Evolutionary conservation across 305 asterid species (phyloP).

Genomic region (Fraxinus velutina): DNA sequence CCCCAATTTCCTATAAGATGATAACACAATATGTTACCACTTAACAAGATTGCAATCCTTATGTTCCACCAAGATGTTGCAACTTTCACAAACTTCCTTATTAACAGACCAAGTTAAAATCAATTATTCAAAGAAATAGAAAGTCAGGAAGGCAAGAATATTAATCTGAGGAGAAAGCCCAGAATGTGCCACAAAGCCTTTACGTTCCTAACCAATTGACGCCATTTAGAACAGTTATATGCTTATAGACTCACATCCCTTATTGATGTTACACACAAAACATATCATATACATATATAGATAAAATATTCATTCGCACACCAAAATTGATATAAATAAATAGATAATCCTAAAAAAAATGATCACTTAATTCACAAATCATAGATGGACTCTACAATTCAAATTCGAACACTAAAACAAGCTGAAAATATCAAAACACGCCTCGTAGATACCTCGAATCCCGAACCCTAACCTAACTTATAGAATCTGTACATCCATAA

Average conservation of each 20-base stretch:
- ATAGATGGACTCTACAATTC: constrained; percentile 3
- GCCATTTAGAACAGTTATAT: not conserved
- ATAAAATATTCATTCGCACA: no score
- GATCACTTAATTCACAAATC: constrained; percentile 7
- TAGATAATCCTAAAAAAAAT: not conserved
- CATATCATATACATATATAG: no score
- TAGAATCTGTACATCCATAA: not conserved
- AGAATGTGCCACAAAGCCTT: not conserved
- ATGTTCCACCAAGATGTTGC: not conserved
- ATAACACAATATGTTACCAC: not conserved
- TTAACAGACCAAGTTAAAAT: not conserved
- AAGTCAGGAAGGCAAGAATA: not conserved
- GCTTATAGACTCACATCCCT: not conserved
- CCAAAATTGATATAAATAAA: not conserved
- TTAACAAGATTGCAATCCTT: not conserved
- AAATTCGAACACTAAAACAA: not conserved
- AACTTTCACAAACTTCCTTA: not conserved
- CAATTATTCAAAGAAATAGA: not conserved
- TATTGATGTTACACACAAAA: not conserved
- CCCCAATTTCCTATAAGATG: not conserved
- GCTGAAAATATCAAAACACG: not conserved
- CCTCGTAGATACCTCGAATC: not conserved
- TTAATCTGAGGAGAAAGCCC: not conserved
- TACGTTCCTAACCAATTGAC: not conserved
- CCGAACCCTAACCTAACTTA: constrained; percentile 13